Evolutionary conservation across 352 stramenopile species (phyloP), one percentile per base, ranked within the genome.

Genomic region (Phytophthora pinifolia): DNA sequence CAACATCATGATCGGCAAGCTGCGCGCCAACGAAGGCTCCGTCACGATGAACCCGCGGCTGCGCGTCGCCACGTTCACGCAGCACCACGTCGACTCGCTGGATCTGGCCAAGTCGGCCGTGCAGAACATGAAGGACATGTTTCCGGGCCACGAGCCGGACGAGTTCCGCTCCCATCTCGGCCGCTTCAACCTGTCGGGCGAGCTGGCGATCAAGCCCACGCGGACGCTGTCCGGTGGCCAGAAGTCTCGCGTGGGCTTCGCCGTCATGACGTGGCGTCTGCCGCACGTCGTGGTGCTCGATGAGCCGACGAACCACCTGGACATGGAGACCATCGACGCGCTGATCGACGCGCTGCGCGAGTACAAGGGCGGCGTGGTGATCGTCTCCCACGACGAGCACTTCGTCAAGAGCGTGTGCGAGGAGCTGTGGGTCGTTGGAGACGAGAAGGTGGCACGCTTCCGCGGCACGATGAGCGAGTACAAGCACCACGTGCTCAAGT

Each of bases 311-410:
- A 98, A 98, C 71, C 94, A 98, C 74, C 88, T 97, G 59, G 96
- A 99, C 70, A 93, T 92, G 72, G 81, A 92, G 67, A 94, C 85
- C 13, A 94, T 94, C 39, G 82, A 92, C 32, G 83, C 92, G 75
- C 75, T 99, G 29, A 97, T 98, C 62, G 95, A 99, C 66, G 96
- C 89, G 14, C 70, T 99, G 33, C 76, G 94, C 15, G 86, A 93
- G 38, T 99, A 98, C 88, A 96, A 96, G 56, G 97, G 97, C 41
- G 96, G 92, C 58, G 95, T 98, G 5, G 77, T 99, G 49, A 86
- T 99, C 38, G 95, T 99, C 14, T 98, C 92, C 3, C 96, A 99
- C 76, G 96, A 99, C 88, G 85, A 98, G 69, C 98, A 98, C 77
- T 99, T 99, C 59, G 95, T 99, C 62, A 97, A 92, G 37, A 95